Conservation (phyloP, 73 alveolate species). For the Tetrahymena elliotti region DNA sequence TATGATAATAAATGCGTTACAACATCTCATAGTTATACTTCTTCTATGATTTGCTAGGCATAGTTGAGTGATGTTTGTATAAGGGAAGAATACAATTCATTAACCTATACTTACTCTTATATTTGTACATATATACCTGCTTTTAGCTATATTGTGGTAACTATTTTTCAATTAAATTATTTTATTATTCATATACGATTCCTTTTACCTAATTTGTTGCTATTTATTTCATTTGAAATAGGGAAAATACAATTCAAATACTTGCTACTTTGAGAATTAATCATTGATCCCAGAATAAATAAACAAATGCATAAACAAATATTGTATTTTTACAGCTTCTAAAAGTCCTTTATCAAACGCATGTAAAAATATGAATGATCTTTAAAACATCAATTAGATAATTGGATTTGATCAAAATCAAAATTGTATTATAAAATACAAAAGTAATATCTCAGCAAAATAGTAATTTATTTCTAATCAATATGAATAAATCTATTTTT, state of each 20-base stretch:
- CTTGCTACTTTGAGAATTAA: not conserved
- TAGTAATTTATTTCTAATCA: not conserved
- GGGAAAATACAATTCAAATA: too few species aligned
- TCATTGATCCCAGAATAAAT: not conserved
- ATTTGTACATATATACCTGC: not conserved
- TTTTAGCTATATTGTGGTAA: not conserved
- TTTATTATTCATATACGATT: too few species aligned
- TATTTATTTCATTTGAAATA: too few species aligned
- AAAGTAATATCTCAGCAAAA: not conserved
- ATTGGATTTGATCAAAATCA: not conserved
- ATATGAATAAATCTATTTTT: too few species aligned
- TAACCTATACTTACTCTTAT: not conserved
- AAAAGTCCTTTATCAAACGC: not conserved
- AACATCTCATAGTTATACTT: too few species aligned
- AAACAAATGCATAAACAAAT: not conserved
- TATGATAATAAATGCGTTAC: not conserved
- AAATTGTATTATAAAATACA: not conserved
- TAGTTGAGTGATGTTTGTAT: not conserved
- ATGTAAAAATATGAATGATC: not conserved
- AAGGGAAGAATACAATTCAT: too few species aligned
- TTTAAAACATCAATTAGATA: not conserved
- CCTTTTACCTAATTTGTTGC: too few species aligned
- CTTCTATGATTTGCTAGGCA: not conserved
- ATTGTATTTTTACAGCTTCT: not conserved
- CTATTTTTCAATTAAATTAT: too few species aligned